Base-by-base conservation (phyloP, 1,139 yeast genomes). In the Sugiyamaella novakii region DNA sequence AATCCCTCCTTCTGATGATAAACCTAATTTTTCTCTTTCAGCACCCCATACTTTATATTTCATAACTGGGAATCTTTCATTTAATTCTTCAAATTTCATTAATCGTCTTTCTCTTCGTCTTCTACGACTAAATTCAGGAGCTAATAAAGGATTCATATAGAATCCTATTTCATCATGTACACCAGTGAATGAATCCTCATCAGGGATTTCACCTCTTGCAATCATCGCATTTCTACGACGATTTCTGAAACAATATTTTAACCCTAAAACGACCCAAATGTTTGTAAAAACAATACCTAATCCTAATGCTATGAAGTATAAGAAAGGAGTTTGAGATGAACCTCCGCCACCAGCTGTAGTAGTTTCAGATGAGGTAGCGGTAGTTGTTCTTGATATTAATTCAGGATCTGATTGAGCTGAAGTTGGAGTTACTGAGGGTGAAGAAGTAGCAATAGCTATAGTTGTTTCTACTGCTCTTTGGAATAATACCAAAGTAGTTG, bases 1-100 rank as follows among this genome's bases (percentile, higher is more conserved):
- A 7, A 60, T 55, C 19, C 64, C 65, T 5, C 65, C 64, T 24
- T 51, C 55, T 14, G 55, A 25, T 5, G 59, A 47, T 22, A 59
- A 43, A 8, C 64, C 64, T 31, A 50, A 48, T 21, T 44, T 43
- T 25, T 55, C 55, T n/a, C 62, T 55, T 33, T 56, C 50, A 12
- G 53, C 55, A 14, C 52, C 51, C 65, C 66, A 63, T 17, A 44
- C 55, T 46, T 73, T 67, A 63, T 85, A 86, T 11, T 83, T 75
- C 58, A 79, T 77, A 28, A 72, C 68, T 0, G 95, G 95, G 63
- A 86, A 86, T 46, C 82, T 68, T 36, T 73, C 73, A 47, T 85
- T 82, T 19, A 86, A 81, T 59, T 85, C 86, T 10, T 73, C 78
- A 35, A 74, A 73, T 0, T 87, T 73, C 50, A 84, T 70, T 18